Conservation (phyloP, 73 alveolate species). For the Stentor coeruleus region DNA sequence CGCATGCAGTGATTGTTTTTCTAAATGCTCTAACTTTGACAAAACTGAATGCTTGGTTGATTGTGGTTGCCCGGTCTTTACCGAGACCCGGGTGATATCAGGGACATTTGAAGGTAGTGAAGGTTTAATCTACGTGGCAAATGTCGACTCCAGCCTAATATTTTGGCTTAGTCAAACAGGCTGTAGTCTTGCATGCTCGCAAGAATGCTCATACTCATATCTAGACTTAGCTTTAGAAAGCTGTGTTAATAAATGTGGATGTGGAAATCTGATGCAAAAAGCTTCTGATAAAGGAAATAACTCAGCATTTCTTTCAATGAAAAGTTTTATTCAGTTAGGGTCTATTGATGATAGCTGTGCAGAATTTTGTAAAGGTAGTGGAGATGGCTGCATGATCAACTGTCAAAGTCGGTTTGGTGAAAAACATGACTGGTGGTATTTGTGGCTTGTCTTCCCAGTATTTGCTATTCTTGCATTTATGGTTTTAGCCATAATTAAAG, state of each 20-base stretch:
- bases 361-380: not conserved
- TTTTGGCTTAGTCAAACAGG: not conserved
- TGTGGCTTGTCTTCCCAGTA: not conserved
- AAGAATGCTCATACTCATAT: not conserved
- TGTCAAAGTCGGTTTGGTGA: not conserved
- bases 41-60: not conserved
- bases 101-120: not conserved
- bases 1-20: conserved; percentile 5
- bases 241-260: not conserved
- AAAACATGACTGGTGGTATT: not conserved
- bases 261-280: not conserved
- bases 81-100: not conserved
- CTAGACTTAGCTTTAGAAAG: not conserved
- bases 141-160: not conserved
- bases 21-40: not conserved
- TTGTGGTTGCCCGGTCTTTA: not conserved
- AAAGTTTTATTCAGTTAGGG: too few relatives aligned
- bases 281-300: not conserved
- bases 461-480: not conserved
- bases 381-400: not conserved
- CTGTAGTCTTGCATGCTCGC: not conserved
- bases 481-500: not conserved
- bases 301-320: too few relatives aligned
- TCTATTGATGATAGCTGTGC: not conserved
- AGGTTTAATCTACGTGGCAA: not conserved